phyloP scores from a whole-genome alignment of 805 yeast species.

The Kluyveromyces siamensis region DNA sequence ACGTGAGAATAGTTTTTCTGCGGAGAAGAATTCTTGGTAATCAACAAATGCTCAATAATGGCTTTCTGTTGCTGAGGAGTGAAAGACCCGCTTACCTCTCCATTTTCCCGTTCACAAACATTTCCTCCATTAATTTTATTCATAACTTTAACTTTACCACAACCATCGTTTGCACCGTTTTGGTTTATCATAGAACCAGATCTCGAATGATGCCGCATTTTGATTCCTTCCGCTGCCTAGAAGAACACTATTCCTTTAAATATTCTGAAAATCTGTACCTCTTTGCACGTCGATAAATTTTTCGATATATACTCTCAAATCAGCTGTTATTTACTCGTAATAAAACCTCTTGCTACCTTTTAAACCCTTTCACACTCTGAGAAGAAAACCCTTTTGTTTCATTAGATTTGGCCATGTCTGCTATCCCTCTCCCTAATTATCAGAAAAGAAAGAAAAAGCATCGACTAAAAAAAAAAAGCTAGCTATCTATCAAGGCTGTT shows the following conservation, averaged over 20 bases:
- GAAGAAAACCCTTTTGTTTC: background rate
- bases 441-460: background rate
- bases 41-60: constrained; percentile 19
- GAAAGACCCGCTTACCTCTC: constrained; percentile 4
- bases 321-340: too few relatives aligned
- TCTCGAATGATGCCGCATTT: background rate
- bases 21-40: constrained; percentile 19
- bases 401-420: background rate
- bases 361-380: background rate
- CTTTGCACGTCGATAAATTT: too few relatives aligned
- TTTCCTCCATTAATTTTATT: background rate
- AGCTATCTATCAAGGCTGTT: background rate
- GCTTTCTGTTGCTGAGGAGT: constrained; percentile 20
- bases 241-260: background rate
- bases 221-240: background rate
- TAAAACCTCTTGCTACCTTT: background rate
- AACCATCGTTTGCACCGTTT: background rate
- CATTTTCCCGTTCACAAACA: background rate
- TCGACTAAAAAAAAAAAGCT: background rate
- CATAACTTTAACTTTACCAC: background rate
- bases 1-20: constrained; percentile 54
- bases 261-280: too few relatives aligned
- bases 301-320: too few relatives aligned
- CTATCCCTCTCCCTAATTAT: background rate
- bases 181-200: background rate